Conservation (phyloP, 805 yeast species). For the Ogataea paradorogensis region DNA sequence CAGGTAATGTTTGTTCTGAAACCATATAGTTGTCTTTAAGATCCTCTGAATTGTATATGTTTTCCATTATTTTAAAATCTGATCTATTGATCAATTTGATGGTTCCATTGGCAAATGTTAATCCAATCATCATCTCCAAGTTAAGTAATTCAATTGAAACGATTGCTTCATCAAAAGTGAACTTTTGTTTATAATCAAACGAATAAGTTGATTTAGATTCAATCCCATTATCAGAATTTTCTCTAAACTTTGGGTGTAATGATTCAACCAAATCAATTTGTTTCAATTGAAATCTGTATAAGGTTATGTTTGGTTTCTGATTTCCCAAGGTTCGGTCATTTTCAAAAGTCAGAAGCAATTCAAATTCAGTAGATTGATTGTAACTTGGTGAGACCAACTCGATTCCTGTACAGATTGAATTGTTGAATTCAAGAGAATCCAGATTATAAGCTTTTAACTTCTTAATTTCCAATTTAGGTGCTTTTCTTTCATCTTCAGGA, state of each 20-base stretch:
- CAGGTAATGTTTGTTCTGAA: slow-evolving; percentile 27
- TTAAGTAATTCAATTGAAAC: slow-evolving; percentile 33
- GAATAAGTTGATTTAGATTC: slow-evolving; percentile 11
- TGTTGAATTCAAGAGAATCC: slow-evolving; percentile 30
- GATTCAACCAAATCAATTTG: slow-evolving; percentile 11
- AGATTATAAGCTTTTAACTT: slow-evolving; percentile 30
- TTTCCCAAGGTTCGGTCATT: slow-evolving; percentile 16
- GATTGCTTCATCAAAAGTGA: slow-evolving; percentile 28
- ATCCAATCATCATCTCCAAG: slow-evolving; percentile 39
- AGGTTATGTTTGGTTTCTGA: slow-evolving; percentile 20
- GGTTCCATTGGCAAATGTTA: slow-evolving; percentile 42
- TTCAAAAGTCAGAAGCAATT: slow-evolving; percentile 44
- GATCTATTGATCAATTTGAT: slow-evolving; percentile 45
- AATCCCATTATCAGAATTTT: slow-evolving; percentile 16
- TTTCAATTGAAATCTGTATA: slow-evolving; percentile 28
- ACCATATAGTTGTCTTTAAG: not conserved
- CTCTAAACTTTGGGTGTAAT: slow-evolving; percentile 26
- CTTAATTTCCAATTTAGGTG: slow-evolving; percentile 39
- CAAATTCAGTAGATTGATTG: slow-evolving; percentile 41
- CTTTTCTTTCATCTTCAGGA: slow-evolving; percentile 41
- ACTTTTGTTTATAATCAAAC: slow-evolving; percentile 21
- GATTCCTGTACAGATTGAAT: slow-evolving; percentile 32
- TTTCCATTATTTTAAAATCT: slow-evolving; percentile 24
- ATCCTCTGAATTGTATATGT: slow-evolving; percentile 14
- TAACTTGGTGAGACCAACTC: slow-evolving; percentile 46